These are phyloP conservation scores for Pseudomonodictys pantanalensis DNA, from an alignment of 495 filamentous ascomycete species.

Conservation along the genomic window DNA sequence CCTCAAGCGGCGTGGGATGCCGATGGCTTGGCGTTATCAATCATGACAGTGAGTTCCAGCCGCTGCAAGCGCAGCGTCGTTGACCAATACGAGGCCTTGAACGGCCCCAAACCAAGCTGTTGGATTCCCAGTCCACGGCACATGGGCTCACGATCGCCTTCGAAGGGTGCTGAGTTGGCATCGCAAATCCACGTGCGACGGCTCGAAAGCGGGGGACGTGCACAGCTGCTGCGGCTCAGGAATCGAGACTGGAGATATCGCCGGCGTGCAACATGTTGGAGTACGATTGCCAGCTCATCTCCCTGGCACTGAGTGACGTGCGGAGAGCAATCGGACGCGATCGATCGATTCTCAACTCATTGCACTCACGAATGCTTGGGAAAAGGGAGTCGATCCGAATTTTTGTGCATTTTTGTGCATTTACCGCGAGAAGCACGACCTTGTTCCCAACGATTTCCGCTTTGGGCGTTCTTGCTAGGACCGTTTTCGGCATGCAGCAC, in stretches of 20 bases:
- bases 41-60: background rate
- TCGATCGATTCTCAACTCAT: too few species aligned
- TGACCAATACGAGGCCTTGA: conserved; percentile 23
- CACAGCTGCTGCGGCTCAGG: background rate
- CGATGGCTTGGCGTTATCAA: background rate
- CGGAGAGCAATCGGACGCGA: too few species aligned
- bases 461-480: background rate
- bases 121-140: conserved; percentile 19
- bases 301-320: too few species aligned
- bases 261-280: too few species aligned
- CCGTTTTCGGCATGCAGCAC: conserved; percentile 3
- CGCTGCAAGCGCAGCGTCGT: conserved; percentile 26
- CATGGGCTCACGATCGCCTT: conserved; percentile 24
- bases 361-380: too few species aligned
- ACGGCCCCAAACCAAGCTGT: conserved; percentile 25
- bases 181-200: background rate
- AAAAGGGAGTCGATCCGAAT: too few species aligned
- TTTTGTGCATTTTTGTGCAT: too few species aligned
- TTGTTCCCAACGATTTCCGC: background rate
- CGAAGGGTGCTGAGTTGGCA: conserved; percentile 8
- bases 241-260: too few species aligned
- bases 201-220: background rate
- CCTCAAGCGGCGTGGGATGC: conserved; percentile 25
- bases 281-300: too few species aligned
- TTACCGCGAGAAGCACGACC: conserved; percentile 19